Conservation (phyloP, 208 protist genomes). For the Leishmania major region DNA sequence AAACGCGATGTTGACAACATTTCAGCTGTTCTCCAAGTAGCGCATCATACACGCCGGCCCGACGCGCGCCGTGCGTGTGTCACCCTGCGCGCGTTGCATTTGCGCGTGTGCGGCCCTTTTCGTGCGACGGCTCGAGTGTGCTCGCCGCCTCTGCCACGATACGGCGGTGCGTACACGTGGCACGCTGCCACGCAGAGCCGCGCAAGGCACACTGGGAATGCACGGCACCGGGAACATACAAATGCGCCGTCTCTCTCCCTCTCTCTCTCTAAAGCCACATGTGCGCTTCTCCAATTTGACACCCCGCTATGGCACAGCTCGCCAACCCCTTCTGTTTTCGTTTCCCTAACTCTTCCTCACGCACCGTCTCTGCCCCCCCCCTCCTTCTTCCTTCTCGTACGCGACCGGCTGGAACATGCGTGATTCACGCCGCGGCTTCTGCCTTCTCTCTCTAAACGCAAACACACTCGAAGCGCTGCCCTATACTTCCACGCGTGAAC, state of each 20-base stretch:
- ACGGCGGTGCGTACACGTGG: not conserved
- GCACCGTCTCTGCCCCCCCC: not conserved
- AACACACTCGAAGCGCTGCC: no score
- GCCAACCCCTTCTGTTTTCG: not conserved
- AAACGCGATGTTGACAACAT: not conserved
- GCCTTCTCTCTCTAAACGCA: not conserved
- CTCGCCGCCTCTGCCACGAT: not conserved
- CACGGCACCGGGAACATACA: not conserved
- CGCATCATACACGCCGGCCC: no score
- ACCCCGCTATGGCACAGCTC: not conserved
- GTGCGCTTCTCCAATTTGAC: not conserved
- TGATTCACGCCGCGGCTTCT: not conserved
- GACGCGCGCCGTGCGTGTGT: not conserved
- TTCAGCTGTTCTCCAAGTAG: not conserved
- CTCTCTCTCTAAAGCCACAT: not conserved
- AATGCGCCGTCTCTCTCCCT: not conserved
- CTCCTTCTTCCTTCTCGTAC: not conserved
- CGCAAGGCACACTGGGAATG: not conserved
- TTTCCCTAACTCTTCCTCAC: not conserved
- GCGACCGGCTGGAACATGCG: not conserved
- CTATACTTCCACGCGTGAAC: no score
- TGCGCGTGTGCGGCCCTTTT: not conserved
- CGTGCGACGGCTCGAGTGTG: not conserved
- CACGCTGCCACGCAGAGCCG: not conserved
- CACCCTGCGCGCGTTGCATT: not conserved